Conservation (phyloP, 2,329 filamentous ascomycete genomes). For the Apiospora malaysiana region DNA sequence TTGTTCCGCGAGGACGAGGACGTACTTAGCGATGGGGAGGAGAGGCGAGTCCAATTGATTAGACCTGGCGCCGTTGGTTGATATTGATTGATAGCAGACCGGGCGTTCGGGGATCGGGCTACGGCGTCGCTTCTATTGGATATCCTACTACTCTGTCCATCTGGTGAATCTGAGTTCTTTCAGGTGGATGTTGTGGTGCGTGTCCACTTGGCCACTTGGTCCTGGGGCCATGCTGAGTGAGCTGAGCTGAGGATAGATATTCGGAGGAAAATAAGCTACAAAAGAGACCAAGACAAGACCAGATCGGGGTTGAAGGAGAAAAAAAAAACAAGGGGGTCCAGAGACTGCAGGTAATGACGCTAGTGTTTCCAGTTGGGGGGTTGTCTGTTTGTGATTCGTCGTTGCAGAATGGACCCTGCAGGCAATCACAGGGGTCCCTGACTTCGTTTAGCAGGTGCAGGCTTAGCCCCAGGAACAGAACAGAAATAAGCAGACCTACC, state of each 20-base stretch:
- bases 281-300: background rate
- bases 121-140: slow-evolving; percentile 6
- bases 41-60: background rate
- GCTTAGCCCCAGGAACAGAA: slow-evolving; percentile 2
- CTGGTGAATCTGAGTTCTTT: background rate
- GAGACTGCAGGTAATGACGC: slow-evolving; percentile 37
- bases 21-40: background rate
- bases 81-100: background rate
- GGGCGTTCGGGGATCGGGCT: background rate
- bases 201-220: background rate
- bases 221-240: background rate
- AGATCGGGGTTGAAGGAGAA: slow-evolving; percentile 2
- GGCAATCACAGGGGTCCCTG: background rate
- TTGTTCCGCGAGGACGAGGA: background rate
- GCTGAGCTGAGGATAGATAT: slow-evolving; percentile 9
- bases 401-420: slow-evolving; percentile 23
- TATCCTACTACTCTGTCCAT: too few species aligned
- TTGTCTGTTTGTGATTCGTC: slow-evolving; percentile 36
- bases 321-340: background rate
- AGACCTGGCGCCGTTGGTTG: slow-evolving; percentile 3
- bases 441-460: background rate
- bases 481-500: background rate
- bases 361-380: slow-evolving; percentile 45
- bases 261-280: slow-evolving; percentile 5
- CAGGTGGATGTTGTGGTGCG: background rate